Evolutionary conservation across 768 basidiomycete species (phyloP), one percentile per base, ranked within the genome.

Genomic region (Serendipita vermifera): DNA sequence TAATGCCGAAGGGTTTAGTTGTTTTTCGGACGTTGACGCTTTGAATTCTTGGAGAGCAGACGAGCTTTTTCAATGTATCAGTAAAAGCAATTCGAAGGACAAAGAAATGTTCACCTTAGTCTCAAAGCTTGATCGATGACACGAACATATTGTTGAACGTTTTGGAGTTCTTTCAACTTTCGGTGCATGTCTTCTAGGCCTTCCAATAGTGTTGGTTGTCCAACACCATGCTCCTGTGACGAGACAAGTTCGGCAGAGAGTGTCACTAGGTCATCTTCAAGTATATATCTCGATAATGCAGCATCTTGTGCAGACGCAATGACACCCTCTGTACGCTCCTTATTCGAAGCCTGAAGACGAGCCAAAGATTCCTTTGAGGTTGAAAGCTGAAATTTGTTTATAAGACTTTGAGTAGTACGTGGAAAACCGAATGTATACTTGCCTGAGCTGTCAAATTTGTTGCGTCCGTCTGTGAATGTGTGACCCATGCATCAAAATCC

Each of bases 101-200:
- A 31, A 51, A 38, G 57, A 13, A 7, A 53, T 2, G 56, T 76
- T 60, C 60, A 89, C 92, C 89, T 85, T 32, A 88, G 73, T 33
- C 74, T 70, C 60, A 93, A 69, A 3, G 80, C 81, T 64, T 76
- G 78, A 60, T 88, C 78, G 40, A 92, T 72, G 13, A 91, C 72
- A 51, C 79, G 78, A 7, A 87, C 81, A 68, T 94, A 96, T 24
- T 75, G 74, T 62, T 80, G 80, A 20, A 91, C 80, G 58, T 77
- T 78, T 62, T 87, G 76, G 35, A 96, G 73, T 63, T 90, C 83
- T 65, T 80, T 82, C 62, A 94, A 63, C 63, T 78, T 80, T 41
- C 81, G 73, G 63, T 93, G 88, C 60, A 93, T 68, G 0, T 74
- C 77, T 64, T 94, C 87, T 58, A 97, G 73, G 40, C 87, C 84